These are phyloP conservation scores for Blastobotrys proliferans DNA, from an alignment of 1,139 yeast genomes.

Conservation along the genomic window DNA sequence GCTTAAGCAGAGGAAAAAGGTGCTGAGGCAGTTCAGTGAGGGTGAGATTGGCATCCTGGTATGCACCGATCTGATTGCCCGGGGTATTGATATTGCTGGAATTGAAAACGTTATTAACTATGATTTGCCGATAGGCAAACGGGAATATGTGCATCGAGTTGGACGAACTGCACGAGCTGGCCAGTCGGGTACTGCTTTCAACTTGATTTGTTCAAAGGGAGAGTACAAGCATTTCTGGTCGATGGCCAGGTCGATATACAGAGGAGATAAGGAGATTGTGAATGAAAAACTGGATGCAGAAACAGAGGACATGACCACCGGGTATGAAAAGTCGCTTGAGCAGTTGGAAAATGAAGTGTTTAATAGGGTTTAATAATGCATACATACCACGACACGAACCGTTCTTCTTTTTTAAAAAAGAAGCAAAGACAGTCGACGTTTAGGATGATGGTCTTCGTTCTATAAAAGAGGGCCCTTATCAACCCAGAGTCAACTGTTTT, in stretches of 20 bases:
- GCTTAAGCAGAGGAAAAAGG: constrained; percentile 31
- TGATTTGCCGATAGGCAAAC: constrained; percentile 81
- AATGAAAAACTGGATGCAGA: not conserved
- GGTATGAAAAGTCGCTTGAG: constrained; percentile 44
- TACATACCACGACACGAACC: constrained; percentile 5
- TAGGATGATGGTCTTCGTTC: no score
- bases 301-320: constrained; percentile 24
- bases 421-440: no score
- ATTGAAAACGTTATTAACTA: constrained; percentile 80
- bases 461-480: no score
- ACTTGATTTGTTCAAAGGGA: constrained; percentile 66
- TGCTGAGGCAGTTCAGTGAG: constrained; percentile 52
- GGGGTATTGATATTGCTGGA: constrained; percentile 82
- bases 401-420: constrained; percentile 3
- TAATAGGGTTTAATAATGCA: constrained; percentile 6
- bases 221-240: constrained; percentile 63
- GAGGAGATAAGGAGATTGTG: constrained; percentile 16
- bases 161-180: constrained; percentile 97
- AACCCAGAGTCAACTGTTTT: no score
- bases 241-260: constrained; percentile 29
- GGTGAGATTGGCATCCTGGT: constrained; percentile 55
- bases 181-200: constrained; percentile 67
- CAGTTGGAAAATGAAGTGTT: constrained; percentile 43
- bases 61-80: constrained; percentile 88
- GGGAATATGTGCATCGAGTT: constrained; percentile 91